Conservation (phyloP, 2,329 filamentous ascomycete species). For the Knoxdaviesia proteae region DNA sequence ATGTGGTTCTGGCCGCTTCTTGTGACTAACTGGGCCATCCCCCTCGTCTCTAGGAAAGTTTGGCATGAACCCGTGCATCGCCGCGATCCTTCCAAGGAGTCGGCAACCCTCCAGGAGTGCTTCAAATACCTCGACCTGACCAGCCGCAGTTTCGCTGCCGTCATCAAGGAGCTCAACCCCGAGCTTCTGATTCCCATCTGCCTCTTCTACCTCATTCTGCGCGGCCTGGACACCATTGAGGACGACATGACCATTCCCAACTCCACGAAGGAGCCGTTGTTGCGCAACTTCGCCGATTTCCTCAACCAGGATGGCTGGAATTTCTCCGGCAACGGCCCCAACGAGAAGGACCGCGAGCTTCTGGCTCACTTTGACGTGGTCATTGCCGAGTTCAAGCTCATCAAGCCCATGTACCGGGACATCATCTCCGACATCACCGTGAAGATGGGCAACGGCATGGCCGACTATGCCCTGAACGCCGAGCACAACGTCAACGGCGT, state of each 20-base stretch:
- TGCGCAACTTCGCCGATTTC: conserved; percentile 62
- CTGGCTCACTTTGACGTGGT: conserved; percentile 83
- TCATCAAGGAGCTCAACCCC: conserved; percentile 89
- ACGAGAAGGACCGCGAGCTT: conserved; percentile 87
- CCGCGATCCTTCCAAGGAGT: conserved; percentile 58
- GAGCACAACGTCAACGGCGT: conserved; percentile 65
- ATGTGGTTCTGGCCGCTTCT: not conserved
- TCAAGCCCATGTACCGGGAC: conserved; percentile 64
- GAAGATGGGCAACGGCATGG: conserved; percentile 98
- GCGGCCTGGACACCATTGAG: conserved; percentile 92
- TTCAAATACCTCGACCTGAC: conserved; percentile 74
- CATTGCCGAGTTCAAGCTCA: conserved; percentile 65
- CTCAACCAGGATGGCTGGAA: conserved; percentile 79
- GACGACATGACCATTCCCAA: conserved; percentile 89
- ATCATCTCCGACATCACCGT: conserved; percentile 86
- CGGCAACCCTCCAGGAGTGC: conserved; percentile 54
- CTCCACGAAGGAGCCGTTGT: conserved; percentile 62
- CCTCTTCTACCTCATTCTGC: conserved; percentile 82
- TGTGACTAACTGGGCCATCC: not conserved
- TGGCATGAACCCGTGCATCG: conserved; percentile 91
- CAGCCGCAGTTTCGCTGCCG: conserved; percentile 77
- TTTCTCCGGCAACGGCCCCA: conserved; percentile 63
- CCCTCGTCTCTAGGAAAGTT: conserved; percentile 46
- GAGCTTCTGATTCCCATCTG: conserved; percentile 78
- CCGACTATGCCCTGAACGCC: conserved; percentile 74